Percentiles rank a stretch among this genome's conserved stretches.
Conservation (phyloP, 805 yeast genomes). For the Candida incommunis region DNA sequence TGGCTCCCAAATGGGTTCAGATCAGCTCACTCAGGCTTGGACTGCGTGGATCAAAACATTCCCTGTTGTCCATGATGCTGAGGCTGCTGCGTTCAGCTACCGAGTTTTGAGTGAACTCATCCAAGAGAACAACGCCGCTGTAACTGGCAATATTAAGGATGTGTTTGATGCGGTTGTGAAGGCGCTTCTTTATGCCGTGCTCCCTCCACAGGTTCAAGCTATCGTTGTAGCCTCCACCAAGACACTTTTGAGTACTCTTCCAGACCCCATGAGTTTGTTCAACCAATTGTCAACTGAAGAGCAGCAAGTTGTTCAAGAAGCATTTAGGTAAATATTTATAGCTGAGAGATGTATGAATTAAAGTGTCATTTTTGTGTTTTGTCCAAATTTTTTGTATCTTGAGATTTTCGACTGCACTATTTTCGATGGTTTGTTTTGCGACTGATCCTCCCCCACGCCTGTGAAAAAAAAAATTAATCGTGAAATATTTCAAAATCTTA, state of each 20-base stretch:
- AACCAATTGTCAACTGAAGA: constrained; percentile 49
- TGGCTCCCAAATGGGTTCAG: constrained; percentile 38
- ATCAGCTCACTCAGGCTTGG: constrained; percentile 43
- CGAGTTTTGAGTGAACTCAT: constrained; percentile 60
- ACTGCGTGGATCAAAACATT: constrained; percentile 68
- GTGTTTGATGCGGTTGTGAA: constrained; percentile 58
- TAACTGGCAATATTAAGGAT: constrained; percentile 38
- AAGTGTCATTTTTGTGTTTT: neutral
- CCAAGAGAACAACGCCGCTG: constrained; percentile 47
- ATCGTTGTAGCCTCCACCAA: constrained; percentile 49
- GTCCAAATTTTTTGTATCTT: neutral
- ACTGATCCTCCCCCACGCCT: too few relatives aligned
- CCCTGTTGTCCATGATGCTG: constrained; percentile 74
- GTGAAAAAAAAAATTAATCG: neutral
- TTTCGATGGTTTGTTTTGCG: neutral
- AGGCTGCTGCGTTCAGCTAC: constrained; percentile 79
- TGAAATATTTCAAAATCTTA: too few relatives aligned
- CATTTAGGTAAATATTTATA: constrained; percentile 25
- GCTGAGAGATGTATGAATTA: neutral
- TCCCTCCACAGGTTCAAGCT: constrained; percentile 60
- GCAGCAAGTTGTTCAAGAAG: constrained; percentile 43
- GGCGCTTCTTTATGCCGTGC: constrained; percentile 54
- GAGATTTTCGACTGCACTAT: neutral
- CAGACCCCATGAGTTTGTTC: constrained; percentile 54
- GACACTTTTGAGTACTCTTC: constrained; percentile 45